These are phyloP conservation scores for Russula lepida DNA, from an alignment of 768 basidiomycete species.

Conservation along the genomic window DNA sequence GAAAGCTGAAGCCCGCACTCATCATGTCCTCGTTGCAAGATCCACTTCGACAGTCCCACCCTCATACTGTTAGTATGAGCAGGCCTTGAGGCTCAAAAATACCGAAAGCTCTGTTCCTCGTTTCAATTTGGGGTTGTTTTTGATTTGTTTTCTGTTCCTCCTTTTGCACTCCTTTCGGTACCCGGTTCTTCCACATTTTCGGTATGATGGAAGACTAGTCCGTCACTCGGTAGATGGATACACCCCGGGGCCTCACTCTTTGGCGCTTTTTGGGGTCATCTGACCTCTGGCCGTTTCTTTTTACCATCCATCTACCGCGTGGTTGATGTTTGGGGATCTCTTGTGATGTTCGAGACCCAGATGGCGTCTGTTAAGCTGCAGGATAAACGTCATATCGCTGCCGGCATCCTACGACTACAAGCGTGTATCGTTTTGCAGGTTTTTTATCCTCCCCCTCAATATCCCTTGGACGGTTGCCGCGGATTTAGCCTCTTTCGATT, in stretches of 20 bases:
- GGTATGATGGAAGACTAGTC: not conserved
- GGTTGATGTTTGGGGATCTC: constrained; percentile 10
- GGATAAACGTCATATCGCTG: constrained; percentile 11
- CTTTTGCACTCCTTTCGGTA: not conserved
- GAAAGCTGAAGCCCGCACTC: not conserved
- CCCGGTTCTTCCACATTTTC: not conserved
- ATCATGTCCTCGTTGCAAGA: not conserved
- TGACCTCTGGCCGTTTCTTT: constrained; percentile 3
- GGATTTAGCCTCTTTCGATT: constrained; percentile 1
- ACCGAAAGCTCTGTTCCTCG: not conserved
- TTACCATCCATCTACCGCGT: constrained; percentile 5
- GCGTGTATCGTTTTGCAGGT: constrained; percentile 7
- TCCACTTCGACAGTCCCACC: not conserved
- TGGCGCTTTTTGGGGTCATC: constrained; percentile 11
- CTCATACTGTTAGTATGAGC: not conserved
- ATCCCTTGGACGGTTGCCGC: not conserved
- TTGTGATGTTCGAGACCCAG: constrained; percentile 13
- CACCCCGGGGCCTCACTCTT: not conserved
- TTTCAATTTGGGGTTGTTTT: not conserved
- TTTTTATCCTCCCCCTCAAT: not conserved
- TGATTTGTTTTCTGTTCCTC: not conserved
- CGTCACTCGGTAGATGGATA: not conserved
- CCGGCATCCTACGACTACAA: not conserved
- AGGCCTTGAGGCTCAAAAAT: not conserved
- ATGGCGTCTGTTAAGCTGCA: not conserved